Evolutionary conservation across 371 early-diverging fungal genomes (phyloP).

Genomic region (Mucor velutinosus): DNA sequence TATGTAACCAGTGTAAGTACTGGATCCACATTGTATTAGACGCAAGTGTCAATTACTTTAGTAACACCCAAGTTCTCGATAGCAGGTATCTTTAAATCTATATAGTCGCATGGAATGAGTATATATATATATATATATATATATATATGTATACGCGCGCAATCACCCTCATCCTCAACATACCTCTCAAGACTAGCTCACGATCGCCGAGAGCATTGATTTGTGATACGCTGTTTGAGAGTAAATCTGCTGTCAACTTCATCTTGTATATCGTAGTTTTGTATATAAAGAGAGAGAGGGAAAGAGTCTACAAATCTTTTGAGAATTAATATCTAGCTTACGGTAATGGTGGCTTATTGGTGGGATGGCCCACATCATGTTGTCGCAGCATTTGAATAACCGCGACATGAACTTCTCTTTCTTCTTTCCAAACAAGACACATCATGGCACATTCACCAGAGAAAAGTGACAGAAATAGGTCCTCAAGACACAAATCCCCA

Average conservation of each 20-base stretch:
- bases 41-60: slow-evolving; percentile 57
- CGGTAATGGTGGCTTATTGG: not conserved
- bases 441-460: slow-evolving; percentile 7
- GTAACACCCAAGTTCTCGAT: slow-evolving; percentile 95
- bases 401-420: not conserved
- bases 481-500: not conserved
- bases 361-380: not conserved
- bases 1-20: slow-evolving; percentile 20
- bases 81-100: slow-evolving; percentile 83
- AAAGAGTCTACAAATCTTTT: not conserved
- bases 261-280: slow-evolving; percentile 38
- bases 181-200: slow-evolving; percentile 89
- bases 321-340: not conserved
- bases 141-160: not conserved
- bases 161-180: not conserved
- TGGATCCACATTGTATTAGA: not conserved
- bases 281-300: not conserved
- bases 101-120: not conserved
- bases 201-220: slow-evolving; percentile 89
- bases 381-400: not conserved
- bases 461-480: slow-evolving; percentile 3
- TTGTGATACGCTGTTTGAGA: slow-evolving; percentile 68
- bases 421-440: not conserved
- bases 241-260: slow-evolving; percentile 83
- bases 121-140: not conserved